Evolutionary conservation across 805 yeast genomes (phyloP), one percentile per base, ranked within the genome.

Genomic region (Candida parachauliodes): DNA sequence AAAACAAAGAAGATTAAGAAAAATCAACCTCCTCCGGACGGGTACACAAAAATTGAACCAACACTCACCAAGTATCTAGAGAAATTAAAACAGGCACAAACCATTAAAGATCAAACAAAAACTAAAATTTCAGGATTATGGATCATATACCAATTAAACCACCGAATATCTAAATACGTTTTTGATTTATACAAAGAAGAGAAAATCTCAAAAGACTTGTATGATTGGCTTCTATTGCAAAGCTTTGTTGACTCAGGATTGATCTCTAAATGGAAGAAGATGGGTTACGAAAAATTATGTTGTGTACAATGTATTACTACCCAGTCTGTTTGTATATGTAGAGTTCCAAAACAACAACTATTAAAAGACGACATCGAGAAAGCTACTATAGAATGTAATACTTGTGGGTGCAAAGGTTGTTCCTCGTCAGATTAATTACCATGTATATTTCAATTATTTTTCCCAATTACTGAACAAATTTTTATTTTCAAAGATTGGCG

Each of bases 321-420:
- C n/a, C 77, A 77, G 4, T 72, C 77, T 5, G 76, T 88, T 0
- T 88, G 97, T 59, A 77, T 88, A 15, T 88, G 97, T 54, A 63
- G 97, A 39, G 95, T 88, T 2, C 95, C 96, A 1, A 70, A 77
- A 46, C 72, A 72, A 1, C 76, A 70, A 3, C 53, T 79, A 59
- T 63, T 50, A 22, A 55, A 49, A 20, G 51, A 57, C 19, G 58
- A 59, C 4, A 52, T 44, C 11, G 42, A 38, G 8, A 36, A 44
- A 15, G 40, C 39, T 6, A 43, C 41, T 5, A 52, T 74, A 10
- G 74, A 80, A 46, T 87, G 94, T 56, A 70, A 82, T 5, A 83
- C 81, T 21, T 87, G 95, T 65, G 96, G 96, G 0, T 87, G 96
- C 50, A 65, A 72, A 43, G 95, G 95, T 5, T 87, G 96, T 55